phyloP scores from a whole-genome alignment of 2,329 filamentous ascomycete species.

The Diplodia mutila region DNA sequence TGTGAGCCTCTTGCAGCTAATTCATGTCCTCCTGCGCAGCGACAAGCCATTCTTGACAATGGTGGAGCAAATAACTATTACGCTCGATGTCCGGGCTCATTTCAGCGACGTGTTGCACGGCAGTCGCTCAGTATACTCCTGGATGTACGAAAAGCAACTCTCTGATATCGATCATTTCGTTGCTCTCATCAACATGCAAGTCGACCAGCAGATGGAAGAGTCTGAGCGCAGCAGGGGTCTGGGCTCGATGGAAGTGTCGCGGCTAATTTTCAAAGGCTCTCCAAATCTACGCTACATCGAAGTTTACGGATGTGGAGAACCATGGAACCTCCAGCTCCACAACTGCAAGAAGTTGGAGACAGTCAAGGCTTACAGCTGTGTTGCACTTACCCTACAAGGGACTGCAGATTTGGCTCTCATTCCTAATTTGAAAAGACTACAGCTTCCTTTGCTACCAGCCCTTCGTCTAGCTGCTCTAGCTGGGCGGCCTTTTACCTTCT shows the following conservation, averaged over 20 bases:
- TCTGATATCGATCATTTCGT: no score
- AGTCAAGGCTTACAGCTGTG: neutral
- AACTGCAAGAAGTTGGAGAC: neutral
- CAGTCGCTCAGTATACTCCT: no score
- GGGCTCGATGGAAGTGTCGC: neutral
- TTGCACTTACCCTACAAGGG: neutral
- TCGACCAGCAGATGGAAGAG: no score
- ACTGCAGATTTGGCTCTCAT: neutral
- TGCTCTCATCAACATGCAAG: no score
- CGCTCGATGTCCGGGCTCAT: no score
- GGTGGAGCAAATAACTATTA: no score
- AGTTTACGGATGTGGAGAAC: neutral
- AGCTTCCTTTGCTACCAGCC: neutral
- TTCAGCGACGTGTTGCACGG: no score
- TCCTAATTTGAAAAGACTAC: neutral
- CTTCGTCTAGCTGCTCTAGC: neutral
- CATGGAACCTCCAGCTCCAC: neutral
- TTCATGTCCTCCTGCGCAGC: neutral
- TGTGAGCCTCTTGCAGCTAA: neutral
- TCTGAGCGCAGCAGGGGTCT: no score
- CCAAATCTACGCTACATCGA: neutral
- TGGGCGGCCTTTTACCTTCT: neutral
- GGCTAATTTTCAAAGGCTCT: neutral
- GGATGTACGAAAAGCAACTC: no score
- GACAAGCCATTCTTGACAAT: no score